A percentile compares a stretch with the other conserved stretches of the same genome.
phyloP scores from a whole-genome alignment of 2,329 filamentous ascomycete genomes.

The Verticillium dahliae region DNA sequence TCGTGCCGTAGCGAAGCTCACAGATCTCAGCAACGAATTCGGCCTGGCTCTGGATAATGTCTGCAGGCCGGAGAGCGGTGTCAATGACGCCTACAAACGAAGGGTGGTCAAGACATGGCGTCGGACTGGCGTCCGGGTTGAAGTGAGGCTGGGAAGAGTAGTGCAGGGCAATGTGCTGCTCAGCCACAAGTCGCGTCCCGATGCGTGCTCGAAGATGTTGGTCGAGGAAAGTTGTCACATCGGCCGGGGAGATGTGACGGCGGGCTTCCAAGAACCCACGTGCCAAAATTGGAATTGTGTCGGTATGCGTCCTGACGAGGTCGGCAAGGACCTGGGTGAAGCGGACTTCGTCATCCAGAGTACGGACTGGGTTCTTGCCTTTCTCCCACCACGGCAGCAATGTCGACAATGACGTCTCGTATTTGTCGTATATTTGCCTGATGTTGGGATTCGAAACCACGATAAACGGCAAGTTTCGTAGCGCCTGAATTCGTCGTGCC shows the following conservation, averaged over 20 bases:
- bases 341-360: slow-evolving; percentile 76
- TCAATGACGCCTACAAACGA: slow-evolving; percentile 95
- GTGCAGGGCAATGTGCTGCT: slow-evolving; percentile 94
- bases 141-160: slow-evolving; percentile 63
- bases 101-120: slow-evolving; percentile 42
- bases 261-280: slow-evolving; percentile 89
- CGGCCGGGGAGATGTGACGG: slow-evolving; percentile 74
- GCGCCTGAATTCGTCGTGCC: slow-evolving; percentile 85
- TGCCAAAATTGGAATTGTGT: slow-evolving; percentile 90
- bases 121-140: slow-evolving; percentile 44
- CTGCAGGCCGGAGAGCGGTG: slow-evolving; percentile 75
- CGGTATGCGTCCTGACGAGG: slow-evolving; percentile 88
- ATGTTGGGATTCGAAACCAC: slow-evolving; percentile 98
- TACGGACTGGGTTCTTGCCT: slow-evolving; percentile 50
- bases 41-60: slow-evolving; percentile 77
- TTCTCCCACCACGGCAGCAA: slow-evolving; percentile 66
- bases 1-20: slow-evolving; percentile 88
- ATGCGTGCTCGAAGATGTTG: slow-evolving; percentile 91
- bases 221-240: slow-evolving; percentile 90
- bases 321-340: slow-evolving; percentile 93
- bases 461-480: slow-evolving; percentile 92
- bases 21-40: slow-evolving; percentile 93
- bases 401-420: slow-evolving; percentile 86
- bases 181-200: slow-evolving; percentile 86
- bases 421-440: slow-evolving; percentile 90